A percentile compares a stretch with the other conserved stretches of the same genome.
These are phyloP conservation scores for Tolypocladium nubicola DNA, from an alignment of 2,329 filamentous ascomycete genomes.

Conservation along the genomic window DNA sequence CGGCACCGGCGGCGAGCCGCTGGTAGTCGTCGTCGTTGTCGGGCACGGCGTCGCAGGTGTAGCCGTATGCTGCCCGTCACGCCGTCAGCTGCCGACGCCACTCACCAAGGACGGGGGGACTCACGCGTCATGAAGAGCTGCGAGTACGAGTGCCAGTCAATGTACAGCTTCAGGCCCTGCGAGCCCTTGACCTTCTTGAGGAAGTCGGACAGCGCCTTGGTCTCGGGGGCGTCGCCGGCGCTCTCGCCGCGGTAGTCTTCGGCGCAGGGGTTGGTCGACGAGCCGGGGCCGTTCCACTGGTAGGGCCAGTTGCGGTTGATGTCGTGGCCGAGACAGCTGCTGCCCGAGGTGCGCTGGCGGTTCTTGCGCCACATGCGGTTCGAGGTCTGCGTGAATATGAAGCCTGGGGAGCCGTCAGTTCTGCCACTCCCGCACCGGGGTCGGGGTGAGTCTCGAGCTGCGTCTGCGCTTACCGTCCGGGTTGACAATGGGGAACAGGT, in stretches of 20 bases:
- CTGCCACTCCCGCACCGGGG: too few relatives aligned
- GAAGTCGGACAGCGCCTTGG: conserved; percentile 30
- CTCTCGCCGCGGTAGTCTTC: conserved; percentile 35
- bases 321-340: conserved; percentile 39
- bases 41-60: conserved; percentile 38
- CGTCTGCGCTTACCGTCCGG: conserved; percentile 36
- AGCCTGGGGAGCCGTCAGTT: conserved; percentile 26
- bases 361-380: conserved; percentile 55
- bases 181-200: conserved; percentile 18
- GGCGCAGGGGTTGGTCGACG: conserved; percentile 39
- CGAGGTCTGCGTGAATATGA: conserved; percentile 45
- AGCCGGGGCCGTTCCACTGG: conserved; percentile 37
- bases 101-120: conserved; percentile 31
- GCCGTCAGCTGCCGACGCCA: not conserved
- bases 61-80: conserved; percentile 39
- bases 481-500: conserved; percentile 53
- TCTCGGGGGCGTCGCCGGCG: conserved; percentile 40
- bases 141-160: conserved; percentile 56
- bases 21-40: conserved; percentile 37
- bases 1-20: conserved; percentile 34
- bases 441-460: not conserved
- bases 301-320: conserved; percentile 52
- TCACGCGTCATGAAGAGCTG: conserved; percentile 51
- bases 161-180: conserved; percentile 47
- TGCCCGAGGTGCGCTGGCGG: conserved; percentile 28